Conservation (phyloP, 1,284 basidiomycete genomes). For the Blastosporella zonata region DNA sequence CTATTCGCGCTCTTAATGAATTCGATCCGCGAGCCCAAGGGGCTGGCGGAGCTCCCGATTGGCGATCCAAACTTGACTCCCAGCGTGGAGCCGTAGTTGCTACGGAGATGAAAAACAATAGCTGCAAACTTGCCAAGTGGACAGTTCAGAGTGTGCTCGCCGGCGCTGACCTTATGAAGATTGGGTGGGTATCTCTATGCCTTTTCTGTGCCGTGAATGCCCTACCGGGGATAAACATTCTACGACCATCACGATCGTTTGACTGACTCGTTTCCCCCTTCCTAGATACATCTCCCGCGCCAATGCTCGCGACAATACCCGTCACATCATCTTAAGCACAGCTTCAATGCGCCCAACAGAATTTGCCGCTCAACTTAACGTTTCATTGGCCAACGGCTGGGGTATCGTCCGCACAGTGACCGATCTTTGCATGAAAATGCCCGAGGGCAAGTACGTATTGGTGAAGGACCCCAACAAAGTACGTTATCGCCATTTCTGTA, state of each 20-base stretch:
- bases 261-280: slow-evolving; percentile 17
- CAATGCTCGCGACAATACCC: slow-evolving; percentile 90
- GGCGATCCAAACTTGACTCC: slow-evolving; percentile 93
- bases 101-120: slow-evolving; percentile 99
- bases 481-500: slow-evolving; percentile 27
- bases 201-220: slow-evolving; percentile 1
- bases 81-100: slow-evolving; percentile 98
- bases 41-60: slow-evolving; percentile 92
- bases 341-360: slow-evolving; percentile 94
- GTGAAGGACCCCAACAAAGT: slow-evolving; percentile 98
- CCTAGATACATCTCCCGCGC: slow-evolving; percentile 92
- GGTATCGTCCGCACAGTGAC: slow-evolving; percentile 95
- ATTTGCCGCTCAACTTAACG: slow-evolving; percentile 94
- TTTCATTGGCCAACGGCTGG: slow-evolving; percentile 96
- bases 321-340: slow-evolving; percentile 94
- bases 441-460: slow-evolving; percentile 94
- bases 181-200: slow-evolving; percentile 66
- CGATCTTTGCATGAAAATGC: slow-evolving; percentile 91
- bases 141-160: slow-evolving; percentile 94
- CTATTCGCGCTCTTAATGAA: slow-evolving; percentile 95
- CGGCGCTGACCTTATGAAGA: slow-evolving; percentile 96
- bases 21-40: slow-evolving; percentile 93
- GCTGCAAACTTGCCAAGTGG: slow-evolving; percentile 97
- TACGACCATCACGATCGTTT: slow-evolving; percentile 5
- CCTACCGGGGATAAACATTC: not conserved